phyloP scores from a whole-genome alignment of 805 yeast species.

The Saccharomyces paradoxus region DNA sequence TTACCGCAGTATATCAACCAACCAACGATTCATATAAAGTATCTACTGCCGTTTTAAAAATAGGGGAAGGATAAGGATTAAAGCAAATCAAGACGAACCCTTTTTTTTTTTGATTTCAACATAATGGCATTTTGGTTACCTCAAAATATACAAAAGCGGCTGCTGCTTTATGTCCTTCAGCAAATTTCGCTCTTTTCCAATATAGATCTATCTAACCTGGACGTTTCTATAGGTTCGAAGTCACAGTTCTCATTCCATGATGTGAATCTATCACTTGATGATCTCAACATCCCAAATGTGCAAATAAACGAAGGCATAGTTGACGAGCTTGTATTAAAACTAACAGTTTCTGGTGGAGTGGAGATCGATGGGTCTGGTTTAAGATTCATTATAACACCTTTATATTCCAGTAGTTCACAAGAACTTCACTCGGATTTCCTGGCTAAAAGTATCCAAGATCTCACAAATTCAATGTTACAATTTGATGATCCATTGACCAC shows the following conservation, averaged over 20 bases:
- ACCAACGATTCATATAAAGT: neutral
- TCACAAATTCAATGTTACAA: constrained; percentile 46
- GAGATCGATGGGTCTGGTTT: constrained; percentile 50
- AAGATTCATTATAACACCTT: constrained; percentile 29
- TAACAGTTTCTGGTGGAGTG: constrained; percentile 67
- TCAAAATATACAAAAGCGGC: constrained; percentile 73
- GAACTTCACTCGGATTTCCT: constrained; percentile 37
- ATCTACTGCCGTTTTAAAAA: neutral
- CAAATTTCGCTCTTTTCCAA: constrained; percentile 77
- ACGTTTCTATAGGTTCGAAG: constrained; percentile 63
- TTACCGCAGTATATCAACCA: neutral
- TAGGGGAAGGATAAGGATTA: neutral
- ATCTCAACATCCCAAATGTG: constrained; percentile 57
- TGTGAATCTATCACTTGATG: constrained; percentile 65
- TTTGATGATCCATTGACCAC: constrained; percentile 22
- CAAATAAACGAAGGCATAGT: constrained; percentile 55
- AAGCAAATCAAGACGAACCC: neutral
- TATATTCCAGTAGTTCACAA: constrained; percentile 13
- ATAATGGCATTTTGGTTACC: constrained; percentile 59
- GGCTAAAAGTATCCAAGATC: constrained; percentile 65
- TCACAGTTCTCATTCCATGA: constrained; percentile 46
- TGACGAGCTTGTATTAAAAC: constrained; percentile 44
- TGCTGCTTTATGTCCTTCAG: constrained; percentile 69
- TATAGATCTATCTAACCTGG: constrained; percentile 71
- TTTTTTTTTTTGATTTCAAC: constrained; percentile 30